Evolutionary conservation across 495 filamentous ascomycete genomes (phyloP).

Genomic region (Aspergillus cavernicola): DNA sequence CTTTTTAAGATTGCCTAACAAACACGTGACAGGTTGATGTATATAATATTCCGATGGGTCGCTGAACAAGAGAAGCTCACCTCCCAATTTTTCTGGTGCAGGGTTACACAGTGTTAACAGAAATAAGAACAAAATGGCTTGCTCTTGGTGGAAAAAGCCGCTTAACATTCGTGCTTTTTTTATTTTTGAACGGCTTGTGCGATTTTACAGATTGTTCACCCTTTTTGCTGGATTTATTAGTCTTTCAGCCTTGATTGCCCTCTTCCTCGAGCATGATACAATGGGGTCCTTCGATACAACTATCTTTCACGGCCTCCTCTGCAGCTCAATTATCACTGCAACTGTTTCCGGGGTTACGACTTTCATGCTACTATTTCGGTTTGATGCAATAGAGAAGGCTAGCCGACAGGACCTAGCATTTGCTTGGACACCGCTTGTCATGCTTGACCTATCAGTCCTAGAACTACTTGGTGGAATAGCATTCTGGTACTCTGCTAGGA

Average conservation of each 20-base stretch:
- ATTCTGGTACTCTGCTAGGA: not conserved
- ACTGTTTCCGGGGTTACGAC: not conserved
- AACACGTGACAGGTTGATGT: no score
- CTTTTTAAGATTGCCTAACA: no score
- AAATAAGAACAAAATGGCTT: not conserved
- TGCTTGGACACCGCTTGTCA: not conserved
- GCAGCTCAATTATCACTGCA: not conserved
- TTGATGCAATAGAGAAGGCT: not conserved
- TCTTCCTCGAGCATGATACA: not conserved
- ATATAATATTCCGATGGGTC: no score
- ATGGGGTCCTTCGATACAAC: not conserved
- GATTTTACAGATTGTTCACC: not conserved
- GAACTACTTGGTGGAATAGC: not conserved
- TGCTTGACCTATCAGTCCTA: not conserved
- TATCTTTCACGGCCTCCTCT: not conserved
- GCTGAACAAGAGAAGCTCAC: no score
- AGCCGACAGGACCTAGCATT: not conserved
- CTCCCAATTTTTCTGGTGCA: no score
- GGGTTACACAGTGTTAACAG: not conserved
- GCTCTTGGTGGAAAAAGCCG: not conserved
- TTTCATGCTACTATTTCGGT: not conserved
- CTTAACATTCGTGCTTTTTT: not conserved
- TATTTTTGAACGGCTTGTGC: not conserved
- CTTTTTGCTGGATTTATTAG: not conserved
- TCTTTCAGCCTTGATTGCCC: not conserved